Percentiles rank a stretch among this genome's conserved stretches.
These are phyloP conservation scores for Mycosphaerella arachidis DNA, from an alignment of 2,329 filamentous ascomycete species.

Conservation along the genomic window DNA sequence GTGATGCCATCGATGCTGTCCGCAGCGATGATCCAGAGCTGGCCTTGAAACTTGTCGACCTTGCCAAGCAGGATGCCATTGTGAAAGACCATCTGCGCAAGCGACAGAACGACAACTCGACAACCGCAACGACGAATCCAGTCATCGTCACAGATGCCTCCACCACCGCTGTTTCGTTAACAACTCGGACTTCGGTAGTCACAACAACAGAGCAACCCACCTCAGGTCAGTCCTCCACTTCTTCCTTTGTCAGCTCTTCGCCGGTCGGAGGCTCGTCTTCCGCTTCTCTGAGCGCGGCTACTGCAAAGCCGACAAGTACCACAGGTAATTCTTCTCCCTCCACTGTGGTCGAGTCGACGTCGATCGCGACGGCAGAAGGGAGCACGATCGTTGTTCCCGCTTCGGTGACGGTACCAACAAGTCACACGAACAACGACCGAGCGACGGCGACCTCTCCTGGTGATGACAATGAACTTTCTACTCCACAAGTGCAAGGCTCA, in stretches of 20 bases:
- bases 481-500: constrained; percentile 19
- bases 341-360: constrained; percentile 12
- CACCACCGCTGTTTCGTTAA: constrained; percentile 24
- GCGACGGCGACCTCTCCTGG: constrained; percentile 6
- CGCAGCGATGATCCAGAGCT: constrained; percentile 58
- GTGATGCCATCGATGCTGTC: constrained; percentile 59
- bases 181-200: constrained; percentile 19
- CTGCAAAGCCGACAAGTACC: constrained; percentile 9
- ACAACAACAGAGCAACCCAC: constrained; percentile 5
- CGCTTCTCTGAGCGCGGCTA: background rate
- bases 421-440: constrained; percentile 11
- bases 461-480: constrained; percentile 4
- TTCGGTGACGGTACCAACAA: constrained; percentile 13
- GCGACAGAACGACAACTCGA: constrained; percentile 34
- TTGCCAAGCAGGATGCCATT: constrained; percentile 50
- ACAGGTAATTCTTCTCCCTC: constrained; percentile 17
- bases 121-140: constrained; percentile 21
- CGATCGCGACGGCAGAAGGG: constrained; percentile 7
- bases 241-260: constrained; percentile 8
- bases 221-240: constrained; percentile 20
- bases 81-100: constrained; percentile 40
- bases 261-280: background rate
- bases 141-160: constrained; percentile 24
- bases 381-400: constrained; percentile 12
- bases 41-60: constrained; percentile 58